Percentiles rank a stretch among this genome's conserved stretches.
Conservation (phyloP, 164 flowering plant genomes). For the Vitis amurensis region DNA sequence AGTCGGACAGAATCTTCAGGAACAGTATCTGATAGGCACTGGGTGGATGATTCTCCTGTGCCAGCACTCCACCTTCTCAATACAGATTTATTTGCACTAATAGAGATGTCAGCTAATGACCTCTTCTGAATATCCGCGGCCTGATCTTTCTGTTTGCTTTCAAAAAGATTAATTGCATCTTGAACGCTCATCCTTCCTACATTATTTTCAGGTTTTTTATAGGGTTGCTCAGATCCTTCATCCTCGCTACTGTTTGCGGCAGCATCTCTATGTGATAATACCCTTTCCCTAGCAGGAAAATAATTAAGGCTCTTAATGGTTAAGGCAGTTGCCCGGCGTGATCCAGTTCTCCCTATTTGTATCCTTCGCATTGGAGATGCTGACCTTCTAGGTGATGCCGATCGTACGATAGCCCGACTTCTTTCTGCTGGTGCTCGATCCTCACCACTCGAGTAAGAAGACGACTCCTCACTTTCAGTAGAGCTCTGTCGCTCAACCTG, state of each 20-base stretch:
- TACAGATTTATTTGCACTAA: slow-evolving; percentile 56
- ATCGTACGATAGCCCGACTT: slow-evolving; percentile 64
- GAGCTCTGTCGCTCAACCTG: slow-evolving; percentile 62
- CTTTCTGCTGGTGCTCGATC: slow-evolving; percentile 56
- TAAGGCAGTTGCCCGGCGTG: slow-evolving; percentile 68
- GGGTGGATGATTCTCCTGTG: slow-evolving; percentile 51
- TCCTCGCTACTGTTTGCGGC: slow-evolving; percentile 51
- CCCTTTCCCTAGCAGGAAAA: slow-evolving; percentile 60
- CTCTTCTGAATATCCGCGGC: slow-evolving; percentile 40
- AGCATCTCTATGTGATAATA: slow-evolving; percentile 38
- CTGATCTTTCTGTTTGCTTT: slow-evolving; percentile 77
- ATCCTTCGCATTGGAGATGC: slow-evolving; percentile 92
- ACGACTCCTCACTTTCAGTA: slow-evolving; percentile 69
- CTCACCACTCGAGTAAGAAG: slow-evolving; percentile 61
- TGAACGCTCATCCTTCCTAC: slow-evolving; percentile 74
- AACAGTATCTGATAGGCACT: slow-evolving; percentile 29
- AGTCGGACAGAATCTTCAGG: slow-evolving; percentile 26
- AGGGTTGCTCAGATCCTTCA: slow-evolving; percentile 46
- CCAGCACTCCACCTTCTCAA: slow-evolving; percentile 92
- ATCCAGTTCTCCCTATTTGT: slow-evolving; percentile 80
- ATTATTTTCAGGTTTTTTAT: slow-evolving; percentile 48
- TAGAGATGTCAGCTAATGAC: slow-evolving; percentile 31
- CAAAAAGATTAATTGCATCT: slow-evolving; percentile 87
- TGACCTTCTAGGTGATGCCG: slow-evolving; percentile 80
- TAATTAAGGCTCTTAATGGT: slow-evolving; percentile 72